phyloP scores from a whole-genome alignment of 192 early-diverging fungal genomes.

The Rhizoclosmatium globosum region DNA sequence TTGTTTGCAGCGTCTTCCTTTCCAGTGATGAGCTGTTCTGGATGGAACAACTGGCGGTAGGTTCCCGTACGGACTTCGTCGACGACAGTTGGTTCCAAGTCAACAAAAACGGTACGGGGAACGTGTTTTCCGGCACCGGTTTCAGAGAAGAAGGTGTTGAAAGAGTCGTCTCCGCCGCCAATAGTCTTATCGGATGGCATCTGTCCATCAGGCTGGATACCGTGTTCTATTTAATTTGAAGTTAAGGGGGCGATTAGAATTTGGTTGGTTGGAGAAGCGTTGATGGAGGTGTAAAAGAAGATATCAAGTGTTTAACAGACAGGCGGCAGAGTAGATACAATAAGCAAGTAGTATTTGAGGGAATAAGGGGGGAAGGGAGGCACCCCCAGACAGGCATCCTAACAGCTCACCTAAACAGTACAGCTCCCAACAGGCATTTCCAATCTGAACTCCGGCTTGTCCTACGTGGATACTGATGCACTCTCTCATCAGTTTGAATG shows the following conservation, averaged over 20 bases:
- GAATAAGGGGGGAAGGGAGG: background rate
- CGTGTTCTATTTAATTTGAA: constrained; percentile 74
- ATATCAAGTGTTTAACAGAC: background rate
- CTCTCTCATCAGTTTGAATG: constrained; percentile 61
- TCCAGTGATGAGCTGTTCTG: constrained; percentile 97
- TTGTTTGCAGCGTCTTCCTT: constrained; percentile 99
- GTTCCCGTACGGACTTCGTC: constrained; percentile 86
- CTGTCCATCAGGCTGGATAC: constrained; percentile 92
- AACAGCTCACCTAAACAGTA: constrained; percentile 68
- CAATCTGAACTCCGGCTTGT: constrained; percentile 99
- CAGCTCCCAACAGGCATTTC: constrained; percentile 99
- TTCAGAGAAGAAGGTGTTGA: constrained; percentile 96
- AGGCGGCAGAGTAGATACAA: background rate
- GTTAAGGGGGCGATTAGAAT: constrained; percentile 60
- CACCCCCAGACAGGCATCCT: background rate
- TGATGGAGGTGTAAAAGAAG: background rate
- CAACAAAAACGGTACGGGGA: constrained; percentile 97
- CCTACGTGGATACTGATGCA: constrained; percentile 81
- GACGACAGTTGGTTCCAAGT: constrained; percentile 38
- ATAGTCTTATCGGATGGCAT: constrained; percentile 80
- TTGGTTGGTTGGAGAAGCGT: background rate
- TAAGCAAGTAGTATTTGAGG: too few species aligned
- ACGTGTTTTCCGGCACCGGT: constrained; percentile 98
- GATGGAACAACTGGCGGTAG: constrained; percentile 90
- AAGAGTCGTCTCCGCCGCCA: constrained; percentile 78